A percentile compares a stretch with the other conserved stretches of the same genome.
These are phyloP conservation scores for Darksidea phi DNA, from an alignment of 495 filamentous ascomycete genomes.

Conservation along the genomic window DNA sequence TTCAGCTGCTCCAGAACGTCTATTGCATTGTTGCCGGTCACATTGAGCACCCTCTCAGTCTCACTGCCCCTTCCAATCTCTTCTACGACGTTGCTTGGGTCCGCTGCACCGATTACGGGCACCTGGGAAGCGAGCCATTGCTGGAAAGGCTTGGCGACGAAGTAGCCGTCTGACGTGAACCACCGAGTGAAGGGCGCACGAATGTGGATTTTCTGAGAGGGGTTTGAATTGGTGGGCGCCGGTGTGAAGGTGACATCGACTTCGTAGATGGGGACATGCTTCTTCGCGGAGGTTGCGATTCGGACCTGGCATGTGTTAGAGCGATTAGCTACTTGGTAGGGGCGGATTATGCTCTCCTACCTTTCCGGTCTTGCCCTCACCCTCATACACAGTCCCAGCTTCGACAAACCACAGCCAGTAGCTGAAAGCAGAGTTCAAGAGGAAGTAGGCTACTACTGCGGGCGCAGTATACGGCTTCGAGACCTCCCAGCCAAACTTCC, in stretches of 20 bases:
- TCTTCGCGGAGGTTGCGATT: constrained; percentile 66
- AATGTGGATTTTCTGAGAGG: constrained; percentile 52
- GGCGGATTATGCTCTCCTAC: constrained; percentile 41
- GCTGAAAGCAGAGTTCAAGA: constrained; percentile 75
- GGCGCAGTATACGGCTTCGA: constrained; percentile 72
- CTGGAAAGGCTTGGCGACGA: constrained; percentile 82
- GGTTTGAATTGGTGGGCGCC: constrained; percentile 41
- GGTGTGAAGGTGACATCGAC: constrained; percentile 59
- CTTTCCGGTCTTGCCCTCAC: constrained; percentile 58
- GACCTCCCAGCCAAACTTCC: constrained; percentile 80
- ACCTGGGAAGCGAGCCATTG: constrained; percentile 71
- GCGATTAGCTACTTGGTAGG: not conserved
- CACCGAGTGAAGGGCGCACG: constrained; percentile 74
- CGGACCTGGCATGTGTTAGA: constrained; percentile 19
- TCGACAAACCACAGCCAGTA: constrained; percentile 87
- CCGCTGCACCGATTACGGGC: constrained; percentile 64
- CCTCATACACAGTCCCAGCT: constrained; percentile 75
- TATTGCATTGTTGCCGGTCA: constrained; percentile 15
- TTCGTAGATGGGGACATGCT: constrained; percentile 76
- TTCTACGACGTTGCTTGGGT: constrained; percentile 54
- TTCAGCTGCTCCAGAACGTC: constrained; percentile 32
- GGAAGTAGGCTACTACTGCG: constrained; percentile 75
- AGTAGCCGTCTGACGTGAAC: constrained; percentile 80
- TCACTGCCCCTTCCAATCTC: constrained; percentile 41
- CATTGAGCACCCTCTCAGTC: constrained; percentile 23